A percentile compares a stretch with the other conserved stretches of the same genome.
Conservation (phyloP, 305 asterid genomes). For the Andrographis paniculata region DNA sequence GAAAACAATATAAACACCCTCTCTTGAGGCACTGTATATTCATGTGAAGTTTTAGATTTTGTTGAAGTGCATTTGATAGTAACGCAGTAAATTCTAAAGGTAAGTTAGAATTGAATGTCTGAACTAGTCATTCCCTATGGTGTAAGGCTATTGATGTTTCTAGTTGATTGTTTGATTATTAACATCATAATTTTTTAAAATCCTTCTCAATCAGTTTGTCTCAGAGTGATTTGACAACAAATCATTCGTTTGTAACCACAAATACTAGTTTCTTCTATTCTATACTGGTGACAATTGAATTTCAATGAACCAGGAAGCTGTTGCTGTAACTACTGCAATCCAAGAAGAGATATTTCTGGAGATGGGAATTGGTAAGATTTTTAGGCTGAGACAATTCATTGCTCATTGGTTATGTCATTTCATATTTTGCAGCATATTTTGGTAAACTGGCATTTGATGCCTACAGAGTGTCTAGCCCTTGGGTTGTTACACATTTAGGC, state of each 20-base stretch:
- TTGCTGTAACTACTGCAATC: conserved; percentile 66
- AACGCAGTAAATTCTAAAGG: neutral
- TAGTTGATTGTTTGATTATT: neutral
- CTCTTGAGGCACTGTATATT: too few relatives aligned
- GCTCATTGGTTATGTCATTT: too few relatives aligned
- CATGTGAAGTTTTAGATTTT: neutral
- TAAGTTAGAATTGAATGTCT: neutral
- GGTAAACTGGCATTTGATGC: conserved; percentile 6
- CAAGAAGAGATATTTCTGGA: conserved; percentile 79
- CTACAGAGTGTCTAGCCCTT: conserved; percentile 4
- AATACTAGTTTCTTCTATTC: neutral
- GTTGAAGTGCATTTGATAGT: conserved; percentile 4
- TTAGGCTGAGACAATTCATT: conserved; percentile 8
- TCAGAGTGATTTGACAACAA: conserved; percentile 1
- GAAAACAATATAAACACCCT: neutral
- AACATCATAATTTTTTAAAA: neutral
- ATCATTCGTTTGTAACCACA: neutral
- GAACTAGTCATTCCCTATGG: conserved; percentile 1
- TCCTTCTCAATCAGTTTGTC: neutral
- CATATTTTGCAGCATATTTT: too few relatives aligned
- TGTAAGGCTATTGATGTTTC: conserved; percentile 6
- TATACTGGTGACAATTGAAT: conserved; percentile 2
- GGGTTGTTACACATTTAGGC: neutral
- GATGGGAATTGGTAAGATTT: conserved; percentile 80
- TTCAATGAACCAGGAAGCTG: conserved; percentile 53